Conservation (phyloP, 768 basidiomycete genomes). For the Trametes meyenii region DNA sequence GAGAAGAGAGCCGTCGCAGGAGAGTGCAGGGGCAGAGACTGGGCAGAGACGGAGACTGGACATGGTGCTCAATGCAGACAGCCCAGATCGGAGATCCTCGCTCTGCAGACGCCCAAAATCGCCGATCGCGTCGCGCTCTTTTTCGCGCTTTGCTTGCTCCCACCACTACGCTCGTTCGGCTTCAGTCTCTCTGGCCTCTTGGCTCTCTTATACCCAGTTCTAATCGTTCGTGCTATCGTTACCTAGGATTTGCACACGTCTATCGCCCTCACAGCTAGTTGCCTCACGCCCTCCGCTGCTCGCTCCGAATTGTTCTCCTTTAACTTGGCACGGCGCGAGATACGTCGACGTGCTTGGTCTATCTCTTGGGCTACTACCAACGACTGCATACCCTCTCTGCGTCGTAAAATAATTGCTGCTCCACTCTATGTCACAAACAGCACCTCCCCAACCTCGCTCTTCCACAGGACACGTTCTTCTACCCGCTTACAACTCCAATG, state of each 20-base stretch:
- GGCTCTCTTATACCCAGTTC: background rate
- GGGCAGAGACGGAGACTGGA: too few relatives aligned
- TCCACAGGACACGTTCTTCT: conserved; percentile 17
- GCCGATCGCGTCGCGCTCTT: background rate
- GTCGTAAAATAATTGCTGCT: background rate
- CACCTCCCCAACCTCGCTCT: background rate
- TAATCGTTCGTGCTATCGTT: too few relatives aligned
- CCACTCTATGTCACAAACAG: background rate
- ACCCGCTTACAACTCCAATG: conserved; percentile 13
- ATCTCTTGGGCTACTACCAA: background rate
- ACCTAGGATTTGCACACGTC: too few relatives aligned
- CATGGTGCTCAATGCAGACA: too few relatives aligned
- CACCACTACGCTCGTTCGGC: background rate
- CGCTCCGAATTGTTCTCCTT: too few relatives aligned
- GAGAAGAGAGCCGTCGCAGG: too few relatives aligned
- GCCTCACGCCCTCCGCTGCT: too few relatives aligned
- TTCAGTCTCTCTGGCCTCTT: background rate
- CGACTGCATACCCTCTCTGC: background rate
- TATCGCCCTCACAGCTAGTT: too few relatives aligned
- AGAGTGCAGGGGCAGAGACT: background rate
- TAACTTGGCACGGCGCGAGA: too few relatives aligned
- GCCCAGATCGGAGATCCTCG: background rate
- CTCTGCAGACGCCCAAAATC: background rate
- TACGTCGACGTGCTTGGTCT: too few relatives aligned
- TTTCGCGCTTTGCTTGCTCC: background rate